phyloP scores from a whole-genome alignment of 306 rosid species.

The Gleditsia sinensis region DNA sequence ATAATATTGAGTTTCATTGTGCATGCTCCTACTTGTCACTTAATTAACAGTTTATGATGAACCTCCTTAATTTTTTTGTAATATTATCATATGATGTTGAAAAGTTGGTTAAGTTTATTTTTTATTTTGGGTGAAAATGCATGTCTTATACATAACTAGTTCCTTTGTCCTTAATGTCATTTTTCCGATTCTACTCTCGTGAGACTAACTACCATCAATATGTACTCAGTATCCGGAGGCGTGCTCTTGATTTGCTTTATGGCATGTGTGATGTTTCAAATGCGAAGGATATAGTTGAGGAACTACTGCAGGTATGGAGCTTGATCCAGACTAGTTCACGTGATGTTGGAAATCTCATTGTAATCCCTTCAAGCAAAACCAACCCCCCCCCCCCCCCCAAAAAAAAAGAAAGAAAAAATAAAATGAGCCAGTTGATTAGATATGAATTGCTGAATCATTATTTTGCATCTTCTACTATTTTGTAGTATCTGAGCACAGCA shows the following conservation, averaged over 20 bases:
- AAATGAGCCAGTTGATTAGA: background rate
- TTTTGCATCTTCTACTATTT: constrained; percentile 22
- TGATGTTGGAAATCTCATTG: background rate
- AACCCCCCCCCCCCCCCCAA: background rate
- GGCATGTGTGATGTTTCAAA: constrained; percentile 85
- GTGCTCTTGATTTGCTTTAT: constrained; percentile 82
- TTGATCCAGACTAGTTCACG: background rate
- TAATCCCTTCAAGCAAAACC: too few relatives aligned
- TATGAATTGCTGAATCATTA: constrained; percentile 11
- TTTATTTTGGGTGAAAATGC: background rate
- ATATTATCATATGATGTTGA: background rate
- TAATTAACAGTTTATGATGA: background rate
- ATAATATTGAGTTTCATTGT: background rate
- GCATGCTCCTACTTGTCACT: background rate
- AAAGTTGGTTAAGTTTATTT: background rate
- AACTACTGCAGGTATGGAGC: constrained; percentile 64
- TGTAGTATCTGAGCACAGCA: constrained; percentile 77
- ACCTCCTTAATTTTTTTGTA: too few relatives aligned
- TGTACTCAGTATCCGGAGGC: constrained; percentile 67
- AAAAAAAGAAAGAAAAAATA: background rate
- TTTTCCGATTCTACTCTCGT: background rate
- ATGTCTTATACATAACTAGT: background rate
- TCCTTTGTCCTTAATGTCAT: background rate
- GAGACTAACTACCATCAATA: constrained; percentile 23
- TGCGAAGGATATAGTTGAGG: constrained; percentile 85